Percentiles rank a stretch among this genome's conserved stretches.
Evolutionary conservation across 208 protist genomes (phyloP).

Genomic region (Trypanosoma avium): DNA sequence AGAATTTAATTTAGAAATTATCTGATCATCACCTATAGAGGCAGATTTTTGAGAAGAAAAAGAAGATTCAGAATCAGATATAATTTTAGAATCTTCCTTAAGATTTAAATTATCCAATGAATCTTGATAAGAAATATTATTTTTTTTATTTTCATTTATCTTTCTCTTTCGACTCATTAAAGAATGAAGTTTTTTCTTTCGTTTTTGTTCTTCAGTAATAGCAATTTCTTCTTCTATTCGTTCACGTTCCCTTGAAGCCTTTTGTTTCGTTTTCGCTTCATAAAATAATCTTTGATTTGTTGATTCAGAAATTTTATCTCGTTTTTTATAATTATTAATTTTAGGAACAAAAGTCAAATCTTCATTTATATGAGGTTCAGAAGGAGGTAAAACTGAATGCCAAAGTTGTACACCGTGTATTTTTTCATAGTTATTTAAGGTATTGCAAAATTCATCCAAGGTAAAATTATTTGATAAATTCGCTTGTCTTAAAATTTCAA

Average conservation of each 20-base stretch:
- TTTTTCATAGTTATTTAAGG: conserved; percentile 20
- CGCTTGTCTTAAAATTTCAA: conserved; percentile 1
- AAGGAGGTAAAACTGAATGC: conserved; percentile 23
- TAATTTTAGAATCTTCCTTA: not conserved
- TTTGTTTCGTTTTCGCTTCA: conserved; percentile 39
- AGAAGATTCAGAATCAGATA: not conserved
- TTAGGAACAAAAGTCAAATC: conserved; percentile 48
- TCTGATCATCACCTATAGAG: not conserved
- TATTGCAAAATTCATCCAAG: conserved; percentile 12
- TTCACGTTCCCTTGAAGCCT: conserved; percentile 35
- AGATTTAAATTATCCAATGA: too few relatives aligned
- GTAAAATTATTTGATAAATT: not conserved
- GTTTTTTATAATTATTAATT: conserved; percentile 22
- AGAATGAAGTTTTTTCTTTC: conserved; percentile 1
- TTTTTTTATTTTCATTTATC: not conserved
- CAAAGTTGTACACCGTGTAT: conserved; percentile 15
- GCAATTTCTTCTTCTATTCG: conserved; percentile 34
- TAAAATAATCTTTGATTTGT: conserved; percentile 59
- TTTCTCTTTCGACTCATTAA: not conserved
- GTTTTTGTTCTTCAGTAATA: conserved; percentile 22
- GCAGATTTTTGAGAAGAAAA: conserved; percentile 3
- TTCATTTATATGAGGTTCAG: conserved; percentile 13
- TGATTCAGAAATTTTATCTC: conserved; percentile 2
- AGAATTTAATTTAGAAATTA: not conserved
- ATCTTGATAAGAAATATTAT: too few relatives aligned